phyloP scores from a whole-genome alignment of 495 filamentous ascomycete species.

The Extremus antarcticus region DNA sequence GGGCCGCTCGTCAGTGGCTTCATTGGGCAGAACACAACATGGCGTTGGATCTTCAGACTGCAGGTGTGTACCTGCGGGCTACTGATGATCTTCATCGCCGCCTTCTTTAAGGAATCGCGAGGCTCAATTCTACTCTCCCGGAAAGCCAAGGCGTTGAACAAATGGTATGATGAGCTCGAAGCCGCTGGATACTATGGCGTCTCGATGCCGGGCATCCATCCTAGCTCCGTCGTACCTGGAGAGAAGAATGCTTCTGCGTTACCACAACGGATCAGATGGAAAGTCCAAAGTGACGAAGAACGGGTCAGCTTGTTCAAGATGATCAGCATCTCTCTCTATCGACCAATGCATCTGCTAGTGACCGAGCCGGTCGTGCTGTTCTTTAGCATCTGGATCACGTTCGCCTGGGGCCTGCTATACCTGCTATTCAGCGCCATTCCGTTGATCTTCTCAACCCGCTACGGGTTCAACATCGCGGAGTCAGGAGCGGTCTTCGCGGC shows the following conservation, averaged over 20 bases:
- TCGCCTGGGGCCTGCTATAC: conserved; percentile 85
- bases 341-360: conserved; percentile 76
- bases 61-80: conserved; percentile 61
- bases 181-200: conserved; percentile 55
- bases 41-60: conserved; percentile 88
- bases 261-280: conserved; percentile 64
- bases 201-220: conserved; percentile 26
- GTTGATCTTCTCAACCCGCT: conserved; percentile 59
- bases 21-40: conserved; percentile 54
- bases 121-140: conserved; percentile 70
- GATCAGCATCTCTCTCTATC: conserved; percentile 63
- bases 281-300: conserved; percentile 74
- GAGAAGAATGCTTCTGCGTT: conserved; percentile 27
- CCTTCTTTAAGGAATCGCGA: conserved; percentile 70
- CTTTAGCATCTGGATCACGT: conserved; percentile 84
- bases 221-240: background rate
- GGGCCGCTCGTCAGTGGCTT: conserved; percentile 65
- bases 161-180: conserved; percentile 69
- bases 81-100: conserved; percentile 44
- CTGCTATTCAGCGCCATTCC: conserved; percentile 71
- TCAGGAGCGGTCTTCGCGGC: conserved; percentile 63
- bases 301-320: conserved; percentile 56
- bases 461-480: conserved; percentile 59
- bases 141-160: conserved; percentile 64
- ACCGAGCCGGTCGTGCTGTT: conserved; percentile 93